These are phyloP conservation scores for Cyclotella atomus DNA, from an alignment of 108 stramenopile species.

Conservation along the genomic window DNA sequence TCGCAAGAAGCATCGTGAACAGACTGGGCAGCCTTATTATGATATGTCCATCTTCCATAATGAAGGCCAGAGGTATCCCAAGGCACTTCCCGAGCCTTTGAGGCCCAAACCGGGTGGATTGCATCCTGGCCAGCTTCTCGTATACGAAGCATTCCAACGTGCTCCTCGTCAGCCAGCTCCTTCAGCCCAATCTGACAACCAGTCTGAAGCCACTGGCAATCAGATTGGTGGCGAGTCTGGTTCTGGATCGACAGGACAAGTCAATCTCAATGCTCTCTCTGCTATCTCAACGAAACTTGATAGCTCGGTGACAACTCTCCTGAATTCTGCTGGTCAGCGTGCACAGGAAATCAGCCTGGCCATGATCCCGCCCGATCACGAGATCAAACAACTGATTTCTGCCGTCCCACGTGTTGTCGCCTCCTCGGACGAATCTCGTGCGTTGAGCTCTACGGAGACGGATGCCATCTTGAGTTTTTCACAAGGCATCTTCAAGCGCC, in stretches of 20 bases:
- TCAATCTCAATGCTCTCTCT: conserved; percentile 71
- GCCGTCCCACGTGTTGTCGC: conserved; percentile 86
- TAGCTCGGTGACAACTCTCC: conserved; percentile 70
- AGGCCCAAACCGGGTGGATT: conserved; percentile 95
- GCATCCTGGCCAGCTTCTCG: conserved; percentile 86
- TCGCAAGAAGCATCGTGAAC: conserved; percentile 86
- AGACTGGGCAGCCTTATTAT: conserved; percentile 89
- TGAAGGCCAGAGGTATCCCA: conserved; percentile 84
- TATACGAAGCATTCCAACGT: conserved; percentile 97
- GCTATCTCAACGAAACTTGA: conserved; percentile 80
- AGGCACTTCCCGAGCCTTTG: conserved; percentile 90
- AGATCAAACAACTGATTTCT: conserved; percentile 85
- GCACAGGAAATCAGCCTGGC: conserved; percentile 84
- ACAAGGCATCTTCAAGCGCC: conserved; percentile 95
- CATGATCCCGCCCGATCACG: conserved; percentile 93
- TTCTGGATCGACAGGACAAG: conserved; percentile 43
- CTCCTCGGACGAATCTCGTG: conserved; percentile 49
- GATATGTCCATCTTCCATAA: conserved; percentile 94
- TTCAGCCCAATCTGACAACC: conserved; percentile 32
- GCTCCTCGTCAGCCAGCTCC: conserved; percentile 80
- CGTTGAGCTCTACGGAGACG: conserved; percentile 69
- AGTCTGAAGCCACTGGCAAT: conserved; percentile 4
- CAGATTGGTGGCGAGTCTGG: conserved; percentile 6
- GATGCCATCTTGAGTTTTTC: conserved; percentile 92
- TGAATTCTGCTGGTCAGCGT: conserved; percentile 80